Conservation (phyloP, 768 basidiomycete species). For the Boletus rubroflammeus region DNA sequence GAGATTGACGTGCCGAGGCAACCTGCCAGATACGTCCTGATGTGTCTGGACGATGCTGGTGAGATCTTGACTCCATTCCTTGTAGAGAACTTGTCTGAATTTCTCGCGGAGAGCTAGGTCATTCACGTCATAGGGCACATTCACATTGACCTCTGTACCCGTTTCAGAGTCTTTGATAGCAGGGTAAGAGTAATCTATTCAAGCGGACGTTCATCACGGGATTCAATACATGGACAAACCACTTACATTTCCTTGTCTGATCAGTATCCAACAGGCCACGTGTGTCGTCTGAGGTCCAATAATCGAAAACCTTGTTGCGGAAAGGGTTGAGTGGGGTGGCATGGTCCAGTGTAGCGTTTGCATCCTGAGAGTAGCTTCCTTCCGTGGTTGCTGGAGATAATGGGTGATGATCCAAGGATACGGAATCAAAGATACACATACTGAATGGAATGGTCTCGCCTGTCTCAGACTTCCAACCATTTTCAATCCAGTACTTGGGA, state of each 20-base stretch:
- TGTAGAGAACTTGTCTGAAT: slow-evolving; percentile 4
- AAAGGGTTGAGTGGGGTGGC: slow-evolving; percentile 9
- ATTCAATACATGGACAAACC: background rate
- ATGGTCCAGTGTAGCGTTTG: background rate
- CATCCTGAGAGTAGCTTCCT: slow-evolving; percentile 1
- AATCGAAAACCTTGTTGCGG: slow-evolving; percentile 1
- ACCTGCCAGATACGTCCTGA: background rate
- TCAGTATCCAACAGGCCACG: slow-evolving; percentile 3
- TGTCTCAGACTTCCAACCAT: slow-evolving; percentile 8
- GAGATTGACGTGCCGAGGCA: background rate
- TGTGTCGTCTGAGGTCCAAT: slow-evolving; percentile 14
- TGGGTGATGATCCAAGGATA: background rate
- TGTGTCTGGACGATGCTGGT: background rate
- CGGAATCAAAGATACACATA: background rate
- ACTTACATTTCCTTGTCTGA: slow-evolving; percentile 5
- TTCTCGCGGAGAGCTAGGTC: slow-evolving; percentile 2
- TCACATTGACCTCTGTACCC: slow-evolving; percentile 9
- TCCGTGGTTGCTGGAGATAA: background rate
- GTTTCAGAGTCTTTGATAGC: slow-evolving; percentile 9
- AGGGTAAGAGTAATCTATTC: slow-evolving; percentile 21
- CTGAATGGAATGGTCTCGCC: slow-evolving; percentile 5
- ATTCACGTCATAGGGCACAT: slow-evolving; percentile 5
- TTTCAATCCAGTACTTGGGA: slow-evolving; percentile 13
- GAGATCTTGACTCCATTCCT: background rate
- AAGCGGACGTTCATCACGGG: background rate